phyloP scores from a whole-genome alignment of 1,139 yeast species.

The Kurtzmaniella quercitrusa region DNA sequence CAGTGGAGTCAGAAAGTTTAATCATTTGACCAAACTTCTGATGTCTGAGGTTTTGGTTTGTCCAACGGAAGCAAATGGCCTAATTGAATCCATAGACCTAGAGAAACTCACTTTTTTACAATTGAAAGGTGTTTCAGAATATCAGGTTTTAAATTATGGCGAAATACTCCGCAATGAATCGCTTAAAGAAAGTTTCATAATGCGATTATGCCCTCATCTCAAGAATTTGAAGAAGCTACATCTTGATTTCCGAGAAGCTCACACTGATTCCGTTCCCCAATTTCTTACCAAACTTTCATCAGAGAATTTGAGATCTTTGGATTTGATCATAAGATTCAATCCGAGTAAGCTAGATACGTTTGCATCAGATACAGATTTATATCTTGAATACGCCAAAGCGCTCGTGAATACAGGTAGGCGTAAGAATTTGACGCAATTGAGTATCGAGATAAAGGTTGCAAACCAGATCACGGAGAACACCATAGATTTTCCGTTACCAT shows the following conservation, averaged over 20 bases:
- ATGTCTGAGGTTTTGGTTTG: constrained; percentile 25
- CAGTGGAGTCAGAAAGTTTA: constrained; percentile 11
- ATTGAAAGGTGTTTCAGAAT: constrained; percentile 28
- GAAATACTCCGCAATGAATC: constrained; percentile 1
- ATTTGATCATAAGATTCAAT: constrained; percentile 41
- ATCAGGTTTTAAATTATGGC: constrained; percentile 9
- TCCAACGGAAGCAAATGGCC: constrained; percentile 19
- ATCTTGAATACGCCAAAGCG: constrained; percentile 26
- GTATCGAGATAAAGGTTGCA: constrained; percentile 11
- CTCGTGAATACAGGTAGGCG: constrained; percentile 17
- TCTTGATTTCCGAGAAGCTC: constrained; percentile 44
- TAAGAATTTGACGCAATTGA: constrained; percentile 17
- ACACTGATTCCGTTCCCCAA: constrained; percentile 37
- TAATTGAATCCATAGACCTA: constrained; percentile 20
- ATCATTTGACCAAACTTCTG: constrained; percentile 19
- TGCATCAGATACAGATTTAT: constrained; percentile 19
- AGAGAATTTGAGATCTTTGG: constrained; percentile 30
- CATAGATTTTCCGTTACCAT: constrained; percentile 21
- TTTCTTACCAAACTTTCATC: constrained; percentile 25
- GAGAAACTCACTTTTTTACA: constrained; percentile 18
- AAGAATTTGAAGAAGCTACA: constrained; percentile 24
- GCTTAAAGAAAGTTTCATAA: constrained; percentile 27
- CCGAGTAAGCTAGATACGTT: constrained; percentile 24
- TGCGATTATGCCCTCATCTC: constrained; percentile 22
- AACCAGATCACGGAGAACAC: constrained; percentile 17